Percentiles rank a stretch among this genome's conserved stretches.
Conservation (phyloP, 2,329 filamentous ascomycete species). For the Phialemoniopsis sp. region DNA sequence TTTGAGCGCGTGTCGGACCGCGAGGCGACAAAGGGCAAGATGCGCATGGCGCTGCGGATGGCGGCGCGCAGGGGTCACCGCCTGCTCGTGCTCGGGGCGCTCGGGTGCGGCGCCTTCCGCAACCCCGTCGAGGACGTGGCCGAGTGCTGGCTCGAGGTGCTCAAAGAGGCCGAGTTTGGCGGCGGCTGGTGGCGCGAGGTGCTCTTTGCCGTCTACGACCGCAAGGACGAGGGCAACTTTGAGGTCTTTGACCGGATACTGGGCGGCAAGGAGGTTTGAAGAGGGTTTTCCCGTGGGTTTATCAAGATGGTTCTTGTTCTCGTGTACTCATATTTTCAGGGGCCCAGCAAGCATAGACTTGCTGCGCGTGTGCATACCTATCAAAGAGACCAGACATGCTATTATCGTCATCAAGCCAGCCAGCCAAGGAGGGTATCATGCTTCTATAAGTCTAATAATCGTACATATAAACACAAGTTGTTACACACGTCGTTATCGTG, state of each 20-base stretch:
- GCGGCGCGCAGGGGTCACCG: slow-evolving; percentile 53
- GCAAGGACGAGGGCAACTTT: slow-evolving; percentile 41
- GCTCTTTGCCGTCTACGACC: slow-evolving; percentile 58
- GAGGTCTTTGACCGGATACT: slow-evolving; percentile 41
- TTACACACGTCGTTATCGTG: too few species aligned
- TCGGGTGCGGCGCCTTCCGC: slow-evolving; percentile 64
- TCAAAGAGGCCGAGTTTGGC: slow-evolving; percentile 55
- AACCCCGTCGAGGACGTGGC: slow-evolving; percentile 63
- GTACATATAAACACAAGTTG: not conserved
- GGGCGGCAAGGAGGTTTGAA: slow-evolving; percentile 25
- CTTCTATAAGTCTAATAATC: too few species aligned
- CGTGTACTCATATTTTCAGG: too few species aligned
- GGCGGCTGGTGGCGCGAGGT: slow-evolving; percentile 62
- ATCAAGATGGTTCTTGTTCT: too few species aligned
- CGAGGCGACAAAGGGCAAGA: slow-evolving; percentile 57
- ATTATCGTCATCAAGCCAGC: too few species aligned
- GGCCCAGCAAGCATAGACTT: too few species aligned
- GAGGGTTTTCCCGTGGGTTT: too few species aligned
- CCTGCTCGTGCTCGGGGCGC: slow-evolving; percentile 60
- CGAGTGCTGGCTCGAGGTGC: slow-evolving; percentile 56
- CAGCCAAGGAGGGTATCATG: too few species aligned
- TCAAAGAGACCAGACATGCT: too few species aligned
- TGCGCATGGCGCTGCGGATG: slow-evolving; percentile 55
- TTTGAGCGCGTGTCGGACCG: slow-evolving; percentile 40
- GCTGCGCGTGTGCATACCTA: too few species aligned